Conservation (phyloP, 805 yeast species). For the Yamadazyma olivae region DNA sequence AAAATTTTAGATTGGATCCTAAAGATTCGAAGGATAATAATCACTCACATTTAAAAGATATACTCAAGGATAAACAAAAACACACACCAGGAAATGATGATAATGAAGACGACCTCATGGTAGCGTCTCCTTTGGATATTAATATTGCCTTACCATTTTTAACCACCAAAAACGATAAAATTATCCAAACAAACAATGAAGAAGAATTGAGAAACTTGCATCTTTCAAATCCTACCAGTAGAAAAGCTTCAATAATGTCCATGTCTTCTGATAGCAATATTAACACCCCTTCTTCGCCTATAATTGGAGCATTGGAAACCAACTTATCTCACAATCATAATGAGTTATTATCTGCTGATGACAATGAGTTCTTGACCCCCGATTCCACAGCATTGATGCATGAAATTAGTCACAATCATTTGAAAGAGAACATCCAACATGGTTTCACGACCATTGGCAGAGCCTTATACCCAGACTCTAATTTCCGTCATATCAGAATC, state of each 20-base stretch:
- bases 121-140: slow-evolving; percentile 43
- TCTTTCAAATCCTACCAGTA: slow-evolving; percentile 16
- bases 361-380: slow-evolving; percentile 23
- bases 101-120: slow-evolving; percentile 19
- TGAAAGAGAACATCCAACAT: slow-evolving; percentile 26
- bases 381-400: slow-evolving; percentile 27
- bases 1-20: slow-evolving; percentile 7
- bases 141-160: slow-evolving; percentile 43
- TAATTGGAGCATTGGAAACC: slow-evolving; percentile 39
- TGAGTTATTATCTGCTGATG: slow-evolving; percentile 6
- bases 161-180: slow-evolving; percentile 35
- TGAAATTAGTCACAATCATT: slow-evolving; percentile 19
- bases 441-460: slow-evolving; percentile 34
- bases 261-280: neutral
- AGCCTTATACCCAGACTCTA: slow-evolving; percentile 60
- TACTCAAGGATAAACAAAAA: no score
- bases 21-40: neutral
- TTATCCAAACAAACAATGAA: slow-evolving; percentile 18
- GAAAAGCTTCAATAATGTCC: slow-evolving; percentile 26
- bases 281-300: slow-evolving; percentile 23
- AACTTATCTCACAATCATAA: slow-evolving; percentile 28
- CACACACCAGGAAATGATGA: neutral
- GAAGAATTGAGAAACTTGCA: slow-evolving; percentile 12
- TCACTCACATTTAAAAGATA: neutral
- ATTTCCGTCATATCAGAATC: slow-evolving; percentile 59